Evolutionary conservation across 2,329 filamentous ascomycete species (phyloP), one percentile per base, ranked within the genome.

Genomic region (Lecanicillium sp.): DNA sequence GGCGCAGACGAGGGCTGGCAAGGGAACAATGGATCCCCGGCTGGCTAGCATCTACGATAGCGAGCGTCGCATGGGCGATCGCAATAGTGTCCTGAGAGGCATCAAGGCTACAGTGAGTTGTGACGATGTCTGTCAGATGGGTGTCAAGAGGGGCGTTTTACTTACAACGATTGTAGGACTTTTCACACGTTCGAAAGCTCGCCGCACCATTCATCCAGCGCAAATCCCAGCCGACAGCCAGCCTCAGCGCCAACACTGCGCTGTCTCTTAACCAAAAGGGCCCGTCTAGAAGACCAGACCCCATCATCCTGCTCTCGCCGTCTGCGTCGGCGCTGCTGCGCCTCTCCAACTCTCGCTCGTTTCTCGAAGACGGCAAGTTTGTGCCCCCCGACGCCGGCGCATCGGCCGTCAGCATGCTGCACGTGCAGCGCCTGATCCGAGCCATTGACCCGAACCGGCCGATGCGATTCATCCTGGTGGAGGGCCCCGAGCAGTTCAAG

Each of bases 301-400:
- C 92, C 35, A 98, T 98, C 63, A 96, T 98, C 59, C 81, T 98
- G 19, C 81, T 98, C 44, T 97, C 92, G 0, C 92, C 92, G 2
- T 97, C 90, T 2, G 92, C 90, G 10, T 96, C 90, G 3, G 94
- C 89, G 2, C 79, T 97, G 35, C 80, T 98, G 28, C 88, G 90
- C 59, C 87, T 97, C 77, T 85, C 87, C 38, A 98, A 98, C 59
- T 87, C 94, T 62, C 94, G 94, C 56, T 81, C 85, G 20, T 97
- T 98, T 71, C 83, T 98, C 47, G 83, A 90, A 58, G 75, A 81
- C 41, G 89, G 89, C 41, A 70, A 82, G 47, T 98, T 90, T 65
- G 71, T 81, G 5, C 86, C 87, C 1, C 75, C 87, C 4, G 84
- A 89, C 70, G 58, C 77, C 40, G 78, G 77, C 50, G 74, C 73